Percentiles rank a stretch among this genome's conserved stretches.
Evolutionary conservation across 208 protist species (phyloP).

Genomic region (Lotmaria passim): DNA sequence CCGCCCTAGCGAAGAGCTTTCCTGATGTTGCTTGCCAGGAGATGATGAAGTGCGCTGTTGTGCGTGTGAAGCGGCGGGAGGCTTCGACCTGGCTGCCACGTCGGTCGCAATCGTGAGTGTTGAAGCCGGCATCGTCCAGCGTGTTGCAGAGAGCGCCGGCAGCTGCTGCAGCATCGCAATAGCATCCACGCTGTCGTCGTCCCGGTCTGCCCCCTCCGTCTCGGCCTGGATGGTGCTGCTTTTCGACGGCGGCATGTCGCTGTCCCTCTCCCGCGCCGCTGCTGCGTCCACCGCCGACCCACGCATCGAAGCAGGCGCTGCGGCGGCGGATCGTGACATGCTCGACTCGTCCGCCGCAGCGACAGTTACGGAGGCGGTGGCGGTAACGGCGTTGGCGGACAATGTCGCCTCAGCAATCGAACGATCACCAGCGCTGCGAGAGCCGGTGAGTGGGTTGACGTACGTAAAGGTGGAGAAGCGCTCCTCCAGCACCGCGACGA

Average conservation of each 20-base stretch:
- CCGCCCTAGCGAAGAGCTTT: too few relatives aligned
- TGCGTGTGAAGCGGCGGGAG: neutral
- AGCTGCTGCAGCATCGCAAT: slow-evolving; percentile 52
- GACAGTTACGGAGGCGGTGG: too few relatives aligned
- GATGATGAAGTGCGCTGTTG: too few relatives aligned
- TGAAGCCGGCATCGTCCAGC: slow-evolving; percentile 16
- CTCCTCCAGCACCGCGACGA: slow-evolving; percentile 46
- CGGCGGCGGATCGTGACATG: neutral
- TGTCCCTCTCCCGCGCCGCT: too few relatives aligned
- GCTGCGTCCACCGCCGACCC: too few relatives aligned
- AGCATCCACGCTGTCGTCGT: slow-evolving; percentile 33
- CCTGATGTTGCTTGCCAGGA: too few relatives aligned
- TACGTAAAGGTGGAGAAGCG: slow-evolving; percentile 32
- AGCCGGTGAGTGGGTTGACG: slow-evolving; percentile 29
- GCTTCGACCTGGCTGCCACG: neutral
- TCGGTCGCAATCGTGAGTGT: too few relatives aligned
- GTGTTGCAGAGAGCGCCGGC: slow-evolving; percentile 31
- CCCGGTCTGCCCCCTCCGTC: neutral
- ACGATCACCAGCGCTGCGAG: too few relatives aligned
- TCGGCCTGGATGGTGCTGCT: slow-evolving; percentile 21
- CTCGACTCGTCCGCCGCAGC: slow-evolving; percentile 12
- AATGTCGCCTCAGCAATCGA: too few relatives aligned
- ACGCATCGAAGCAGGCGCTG: neutral
- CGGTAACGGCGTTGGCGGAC: too few relatives aligned
- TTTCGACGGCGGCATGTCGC: too few relatives aligned